A percentile compares a stretch with the other conserved stretches of the same genome.
phyloP scores from a whole-genome alignment of 768 basidiomycete species.

The Coprinopsis sp. region DNA sequence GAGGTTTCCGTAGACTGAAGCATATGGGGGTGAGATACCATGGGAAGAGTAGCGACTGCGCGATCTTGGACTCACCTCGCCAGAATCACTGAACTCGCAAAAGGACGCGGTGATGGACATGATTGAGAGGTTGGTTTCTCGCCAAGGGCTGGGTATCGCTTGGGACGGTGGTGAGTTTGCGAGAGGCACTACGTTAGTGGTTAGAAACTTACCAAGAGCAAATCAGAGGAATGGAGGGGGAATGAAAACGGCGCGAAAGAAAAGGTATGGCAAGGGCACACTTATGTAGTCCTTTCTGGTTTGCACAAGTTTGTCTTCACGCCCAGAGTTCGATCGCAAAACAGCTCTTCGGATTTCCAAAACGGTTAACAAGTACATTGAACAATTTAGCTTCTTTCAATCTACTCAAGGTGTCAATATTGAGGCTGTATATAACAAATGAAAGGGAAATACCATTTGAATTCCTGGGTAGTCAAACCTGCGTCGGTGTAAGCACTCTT shows the following conservation, averaged over 20 bases:
- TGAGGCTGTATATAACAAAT: too few relatives aligned
- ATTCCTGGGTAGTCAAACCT: too few relatives aligned
- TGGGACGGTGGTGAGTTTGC: neutral
- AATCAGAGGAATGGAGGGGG: neutral
- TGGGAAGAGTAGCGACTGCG: neutral
- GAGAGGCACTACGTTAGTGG: neutral
- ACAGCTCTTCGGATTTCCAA: too few relatives aligned
- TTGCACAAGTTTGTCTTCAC: conserved; percentile 7
- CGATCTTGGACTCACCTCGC: neutral
- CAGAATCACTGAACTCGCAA: conserved; percentile 10
- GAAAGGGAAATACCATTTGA: too few relatives aligned
- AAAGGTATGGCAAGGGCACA: neutral
- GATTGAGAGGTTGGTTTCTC: neutral
- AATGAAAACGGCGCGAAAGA: neutral
- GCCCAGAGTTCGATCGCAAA: too few relatives aligned
- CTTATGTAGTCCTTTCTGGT: neutral
- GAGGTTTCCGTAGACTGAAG: neutral
- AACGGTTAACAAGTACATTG: too few relatives aligned
- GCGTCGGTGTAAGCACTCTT: too few relatives aligned
- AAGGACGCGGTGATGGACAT: neutral
- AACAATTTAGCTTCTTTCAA: too few relatives aligned
- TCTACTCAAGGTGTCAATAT: too few relatives aligned
- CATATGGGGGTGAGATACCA: neutral
- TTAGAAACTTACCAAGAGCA: neutral
- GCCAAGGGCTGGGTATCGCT: neutral